Evolutionary conservation across 116 monocot genomes (phyloP).

Genomic region (Iris pallida): DNA sequence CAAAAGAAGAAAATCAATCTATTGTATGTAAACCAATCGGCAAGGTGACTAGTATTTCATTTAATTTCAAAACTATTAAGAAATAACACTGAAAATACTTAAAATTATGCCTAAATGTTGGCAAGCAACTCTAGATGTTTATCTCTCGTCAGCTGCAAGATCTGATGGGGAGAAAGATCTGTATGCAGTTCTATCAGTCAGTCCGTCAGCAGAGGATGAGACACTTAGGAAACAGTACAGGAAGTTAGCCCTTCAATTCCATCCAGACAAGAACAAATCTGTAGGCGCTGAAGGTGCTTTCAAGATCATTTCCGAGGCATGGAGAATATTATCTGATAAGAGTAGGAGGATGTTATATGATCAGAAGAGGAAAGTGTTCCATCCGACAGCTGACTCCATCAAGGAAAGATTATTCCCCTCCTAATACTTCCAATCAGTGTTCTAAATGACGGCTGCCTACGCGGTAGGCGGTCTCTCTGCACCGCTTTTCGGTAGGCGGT

Average conservation of each 20-base stretch:
- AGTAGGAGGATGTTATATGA: conserved; percentile 24
- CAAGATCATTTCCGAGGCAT: conserved; percentile 37
- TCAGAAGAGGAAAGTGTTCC: conserved; percentile 13
- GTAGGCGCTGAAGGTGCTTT: conserved; percentile 40
- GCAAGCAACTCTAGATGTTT: conserved; percentile 31
- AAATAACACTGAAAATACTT: too few relatives aligned
- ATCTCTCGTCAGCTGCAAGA: conserved; percentile 21
- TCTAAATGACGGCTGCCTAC: too few relatives aligned
- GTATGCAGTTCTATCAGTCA: conserved; percentile 28
- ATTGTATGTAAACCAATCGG: too few relatives aligned
- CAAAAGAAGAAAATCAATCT: too few relatives aligned
- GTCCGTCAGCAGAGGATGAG: conserved; percentile 26
- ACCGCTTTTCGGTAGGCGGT: too few relatives aligned
- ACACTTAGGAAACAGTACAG: conserved; percentile 35
- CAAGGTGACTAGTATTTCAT: too few relatives aligned
- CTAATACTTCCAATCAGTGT: background rate
- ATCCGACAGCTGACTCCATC: background rate
- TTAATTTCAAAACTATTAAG: too few relatives aligned
- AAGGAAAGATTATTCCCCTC: conserved; percentile 14
- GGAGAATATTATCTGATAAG: conserved; percentile 37
- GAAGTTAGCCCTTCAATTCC: conserved; percentile 33
- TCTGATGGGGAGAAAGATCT: conserved; percentile 29
- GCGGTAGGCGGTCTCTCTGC: too few relatives aligned
- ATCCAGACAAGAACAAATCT: conserved; percentile 44
- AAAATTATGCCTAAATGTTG: too few relatives aligned